These are phyloP conservation scores for Laburnicola sp. DNA, from an alignment of 2,329 filamentous ascomycete genomes.

Conservation along the genomic window DNA sequence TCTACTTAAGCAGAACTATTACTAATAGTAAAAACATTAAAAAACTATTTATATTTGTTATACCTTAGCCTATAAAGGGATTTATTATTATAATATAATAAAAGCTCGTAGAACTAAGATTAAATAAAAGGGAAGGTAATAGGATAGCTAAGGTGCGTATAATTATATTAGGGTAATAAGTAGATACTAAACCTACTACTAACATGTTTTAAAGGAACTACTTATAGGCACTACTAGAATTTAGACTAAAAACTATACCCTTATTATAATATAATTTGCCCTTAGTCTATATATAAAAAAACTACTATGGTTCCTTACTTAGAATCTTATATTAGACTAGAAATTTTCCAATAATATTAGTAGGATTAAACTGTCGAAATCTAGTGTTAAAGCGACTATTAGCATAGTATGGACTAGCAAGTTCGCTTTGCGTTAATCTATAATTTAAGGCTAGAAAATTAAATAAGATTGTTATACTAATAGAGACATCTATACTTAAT, in stretches of 20 bases:
- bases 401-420: constrained; percentile 6
- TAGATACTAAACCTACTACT: too few relatives aligned
- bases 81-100: too few relatives aligned
- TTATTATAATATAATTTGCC: constrained; percentile 13
- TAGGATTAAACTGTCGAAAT: constrained; percentile 11
- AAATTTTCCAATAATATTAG: constrained; percentile 13
- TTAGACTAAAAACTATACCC: constrained; percentile 19
- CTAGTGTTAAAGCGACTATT: constrained; percentile 9
- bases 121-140: too few relatives aligned
- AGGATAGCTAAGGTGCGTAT: too few relatives aligned
- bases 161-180: too few relatives aligned
- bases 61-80: too few relatives aligned
- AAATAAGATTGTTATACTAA: constrained; percentile 13
- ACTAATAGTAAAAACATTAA: too few relatives aligned
- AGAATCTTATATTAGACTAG: constrained; percentile 12
- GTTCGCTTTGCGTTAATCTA: constrained; percentile 15
- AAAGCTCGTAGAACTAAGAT: too few relatives aligned
- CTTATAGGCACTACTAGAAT: constrained; percentile 8
- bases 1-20: too few relatives aligned
- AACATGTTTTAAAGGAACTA: constrained; percentile 16
- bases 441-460: constrained; percentile 18
- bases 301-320: constrained; percentile 13
- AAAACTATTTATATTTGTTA: too few relatives aligned
- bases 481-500: constrained; percentile 10
- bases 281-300: constrained; percentile 14